Conservation (phyloP, 1,139 yeast species). For the Nakaseomyces delphensis region DNA sequence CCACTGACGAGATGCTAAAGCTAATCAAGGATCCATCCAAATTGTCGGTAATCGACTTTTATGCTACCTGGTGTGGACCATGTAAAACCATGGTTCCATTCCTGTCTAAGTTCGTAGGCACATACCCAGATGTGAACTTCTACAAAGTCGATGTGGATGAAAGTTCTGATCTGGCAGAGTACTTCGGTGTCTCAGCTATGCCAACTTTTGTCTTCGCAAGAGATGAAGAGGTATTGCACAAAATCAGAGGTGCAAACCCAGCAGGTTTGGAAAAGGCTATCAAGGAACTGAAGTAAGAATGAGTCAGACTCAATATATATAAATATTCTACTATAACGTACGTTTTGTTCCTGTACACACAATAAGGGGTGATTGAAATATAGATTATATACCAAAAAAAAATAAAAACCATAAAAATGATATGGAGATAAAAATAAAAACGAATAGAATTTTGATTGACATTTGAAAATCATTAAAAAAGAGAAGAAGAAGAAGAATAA, state of each 20-base stretch:
- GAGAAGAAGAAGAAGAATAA: background rate
- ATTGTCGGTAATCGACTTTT: conserved; percentile 69
- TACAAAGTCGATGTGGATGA: conserved; percentile 78
- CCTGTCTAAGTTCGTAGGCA: conserved; percentile 52
- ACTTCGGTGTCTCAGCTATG: conserved; percentile 70
- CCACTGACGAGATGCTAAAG: conserved; percentile 40
- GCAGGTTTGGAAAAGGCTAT: conserved; percentile 35
- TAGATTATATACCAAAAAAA: background rate
- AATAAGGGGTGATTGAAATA: no score
- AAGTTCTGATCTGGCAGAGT: conserved; percentile 54
- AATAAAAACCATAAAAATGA: background rate
- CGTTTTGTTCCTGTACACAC: no score
- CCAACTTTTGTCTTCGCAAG: conserved; percentile 77
- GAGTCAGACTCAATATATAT: no score
- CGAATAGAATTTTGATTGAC: no score
- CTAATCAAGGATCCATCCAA: conserved; percentile 32
- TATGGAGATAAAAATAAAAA: no score
- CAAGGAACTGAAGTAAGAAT: conserved; percentile 18
- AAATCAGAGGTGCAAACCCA: conserved; percentile 75
- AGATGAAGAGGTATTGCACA: conserved; percentile 53
- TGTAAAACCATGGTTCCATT: conserved; percentile 81
- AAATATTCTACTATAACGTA: no score
- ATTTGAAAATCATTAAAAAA: no score
- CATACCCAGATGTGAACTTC: conserved; percentile 48
- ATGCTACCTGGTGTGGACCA: conserved; percentile 92